phyloP scores from a whole-genome alignment of 225 moss, liverwort and hornwort species.

The Neckera pumila region DNA sequence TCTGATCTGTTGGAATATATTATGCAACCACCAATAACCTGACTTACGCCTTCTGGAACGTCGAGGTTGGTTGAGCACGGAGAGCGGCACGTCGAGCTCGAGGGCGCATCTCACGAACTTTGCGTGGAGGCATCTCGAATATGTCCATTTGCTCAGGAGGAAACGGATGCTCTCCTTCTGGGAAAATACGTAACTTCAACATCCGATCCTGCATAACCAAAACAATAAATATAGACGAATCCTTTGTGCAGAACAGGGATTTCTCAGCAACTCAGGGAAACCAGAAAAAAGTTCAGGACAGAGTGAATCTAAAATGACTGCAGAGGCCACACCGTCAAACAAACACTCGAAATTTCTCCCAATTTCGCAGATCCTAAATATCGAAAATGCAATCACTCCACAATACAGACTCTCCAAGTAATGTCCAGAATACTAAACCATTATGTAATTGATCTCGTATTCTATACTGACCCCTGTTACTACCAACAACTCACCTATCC shows the following conservation, averaged over 20 bases:
- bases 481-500: neutral
- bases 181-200: slow-evolving; percentile 81
- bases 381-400: neutral
- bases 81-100: slow-evolving; percentile 68
- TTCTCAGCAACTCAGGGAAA: neutral
- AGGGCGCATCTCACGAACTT: slow-evolving; percentile 79
- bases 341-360: neutral
- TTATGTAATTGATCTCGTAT: neutral
- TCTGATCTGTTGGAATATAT: neutral
- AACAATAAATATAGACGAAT: neutral
- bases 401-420: neutral
- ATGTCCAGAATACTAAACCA: neutral
- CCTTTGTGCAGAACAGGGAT: neutral
- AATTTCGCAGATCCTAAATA: neutral
- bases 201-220: slow-evolving; percentile 66
- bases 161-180: slow-evolving; percentile 74
- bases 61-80: slow-evolving; percentile 48
- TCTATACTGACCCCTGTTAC: neutral
- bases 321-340: neutral
- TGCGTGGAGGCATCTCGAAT: slow-evolving; percentile 87
- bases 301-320: neutral
- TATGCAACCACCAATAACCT: neutral
- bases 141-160: slow-evolving; percentile 58
- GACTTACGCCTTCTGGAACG: slow-evolving; percentile 1
- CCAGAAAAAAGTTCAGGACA: neutral